Percentiles rank a stretch among this genome's conserved stretches.
phyloP scores from a whole-genome alignment of 495 filamentous ascomycete genomes.

The Annulohypoxylon bovei region DNA sequence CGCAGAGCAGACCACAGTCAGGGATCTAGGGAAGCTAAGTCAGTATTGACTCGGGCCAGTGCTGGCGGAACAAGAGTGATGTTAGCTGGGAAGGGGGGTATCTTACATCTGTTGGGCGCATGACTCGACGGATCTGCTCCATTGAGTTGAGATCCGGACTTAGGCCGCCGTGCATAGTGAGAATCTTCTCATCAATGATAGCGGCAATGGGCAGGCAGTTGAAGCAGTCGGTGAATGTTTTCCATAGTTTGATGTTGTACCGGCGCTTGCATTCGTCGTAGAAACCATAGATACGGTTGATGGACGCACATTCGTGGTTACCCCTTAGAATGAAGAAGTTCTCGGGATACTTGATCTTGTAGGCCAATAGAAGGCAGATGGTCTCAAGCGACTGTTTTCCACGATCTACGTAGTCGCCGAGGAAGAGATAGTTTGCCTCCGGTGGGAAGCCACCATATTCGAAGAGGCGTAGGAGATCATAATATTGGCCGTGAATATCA shows the following conservation, averaged over 20 bases:
- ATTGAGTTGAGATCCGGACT: conserved; percentile 99
- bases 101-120: conserved; percentile 98
- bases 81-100: conserved; percentile 1
- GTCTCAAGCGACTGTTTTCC: conserved; percentile 99
- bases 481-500: conserved; percentile 99
- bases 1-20: conserved; percentile 96
- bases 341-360: conserved; percentile 99
- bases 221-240: conserved; percentile 99
- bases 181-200: conserved; percentile 99
- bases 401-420: conserved; percentile 98
- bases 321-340: conserved; percentile 99
- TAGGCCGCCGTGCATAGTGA: conserved; percentile 99
- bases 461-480: conserved; percentile 95
- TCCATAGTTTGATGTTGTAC: conserved; percentile 99
- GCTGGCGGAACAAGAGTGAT: conserved; percentile 12
- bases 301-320: conserved; percentile 99
- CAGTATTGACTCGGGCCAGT: conserved; percentile 38
- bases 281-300: conserved; percentile 99
- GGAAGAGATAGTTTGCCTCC: conserved; percentile 99
- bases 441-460: conserved; percentile 99
- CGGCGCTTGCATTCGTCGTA: conserved; percentile 99
- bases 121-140: conserved; percentile 99
- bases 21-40: conserved; percentile 77
- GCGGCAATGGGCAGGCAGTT: conserved; percentile 99
- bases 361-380: conserved; percentile 96